Evolutionary conservation across 2,329 filamentous ascomycete species (phyloP).

Genomic region (Aspergillus sp.): DNA sequence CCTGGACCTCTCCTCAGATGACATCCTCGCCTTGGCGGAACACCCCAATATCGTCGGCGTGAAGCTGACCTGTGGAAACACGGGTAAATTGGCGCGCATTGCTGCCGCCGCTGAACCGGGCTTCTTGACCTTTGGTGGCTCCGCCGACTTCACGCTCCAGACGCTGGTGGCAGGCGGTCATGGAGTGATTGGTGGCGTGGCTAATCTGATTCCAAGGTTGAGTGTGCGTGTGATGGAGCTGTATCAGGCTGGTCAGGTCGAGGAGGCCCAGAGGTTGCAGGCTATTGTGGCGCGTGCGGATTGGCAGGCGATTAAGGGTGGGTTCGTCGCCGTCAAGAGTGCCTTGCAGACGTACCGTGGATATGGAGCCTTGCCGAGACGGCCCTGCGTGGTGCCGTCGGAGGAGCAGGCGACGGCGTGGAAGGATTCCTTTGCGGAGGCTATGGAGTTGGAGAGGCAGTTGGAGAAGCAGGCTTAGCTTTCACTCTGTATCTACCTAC

Average conservation of each 20-base stretch:
- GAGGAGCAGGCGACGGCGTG: constrained; percentile 33
- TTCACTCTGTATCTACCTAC: not conserved
- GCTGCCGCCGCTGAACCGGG: constrained; percentile 48
- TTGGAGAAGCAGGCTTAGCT: constrained; percentile 26
- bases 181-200: constrained; percentile 82
- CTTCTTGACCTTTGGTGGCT: constrained; percentile 85
- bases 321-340: constrained; percentile 83
- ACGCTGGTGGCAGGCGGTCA: constrained; percentile 76
- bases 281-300: constrained; percentile 76
- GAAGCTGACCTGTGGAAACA: constrained; percentile 73
- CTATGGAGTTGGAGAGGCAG: constrained; percentile 39
- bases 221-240: constrained; percentile 78
- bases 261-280: constrained; percentile 75
- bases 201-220: constrained; percentile 81
- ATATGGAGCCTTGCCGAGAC: constrained; percentile 75
- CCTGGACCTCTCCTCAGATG: constrained; percentile 67
- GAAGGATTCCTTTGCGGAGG: constrained; percentile 42
- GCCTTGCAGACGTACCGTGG: constrained; percentile 79
- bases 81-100: constrained; percentile 69
- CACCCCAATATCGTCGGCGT: constrained; percentile 69
- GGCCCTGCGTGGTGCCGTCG: constrained; percentile 59
- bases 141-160: constrained; percentile 84
- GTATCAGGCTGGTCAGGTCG: constrained; percentile 69
- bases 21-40: constrained; percentile 58
- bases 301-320: constrained; percentile 79